These are phyloP conservation scores for Phytophthora agathidicida DNA, from an alignment of 352 stramenopile species.

Conservation along the genomic window DNA sequence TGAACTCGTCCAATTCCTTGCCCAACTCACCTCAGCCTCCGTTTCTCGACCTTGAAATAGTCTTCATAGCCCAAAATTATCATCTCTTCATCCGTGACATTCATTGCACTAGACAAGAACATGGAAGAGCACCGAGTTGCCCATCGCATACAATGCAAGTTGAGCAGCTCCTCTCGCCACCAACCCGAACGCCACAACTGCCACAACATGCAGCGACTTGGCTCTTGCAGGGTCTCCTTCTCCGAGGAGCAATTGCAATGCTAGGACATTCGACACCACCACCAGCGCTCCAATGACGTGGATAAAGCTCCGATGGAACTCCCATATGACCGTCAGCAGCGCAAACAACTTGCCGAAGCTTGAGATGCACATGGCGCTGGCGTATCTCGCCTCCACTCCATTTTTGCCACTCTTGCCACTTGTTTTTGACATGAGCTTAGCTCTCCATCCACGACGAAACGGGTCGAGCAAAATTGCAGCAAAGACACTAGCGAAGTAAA, in stretches of 20 bases:
- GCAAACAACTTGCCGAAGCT: slow-evolving; percentile 88
- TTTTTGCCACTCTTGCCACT: slow-evolving; percentile 5
- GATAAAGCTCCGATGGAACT: slow-evolving; percentile 87
- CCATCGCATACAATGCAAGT: slow-evolving; percentile 65
- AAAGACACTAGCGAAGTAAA: slow-evolving; percentile 62
- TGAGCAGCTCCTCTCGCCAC: slow-evolving; percentile 50
- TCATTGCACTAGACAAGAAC: slow-evolving; percentile 52
- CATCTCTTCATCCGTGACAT: background rate
- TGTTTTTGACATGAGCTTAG: slow-evolving; percentile 27
- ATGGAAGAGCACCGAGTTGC: slow-evolving; percentile 80
- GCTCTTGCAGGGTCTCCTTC: slow-evolving; percentile 44
- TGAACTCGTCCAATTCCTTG: background rate
- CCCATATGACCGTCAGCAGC: slow-evolving; percentile 85
- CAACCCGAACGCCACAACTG: slow-evolving; percentile 48
- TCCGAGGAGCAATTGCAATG: slow-evolving; percentile 67
- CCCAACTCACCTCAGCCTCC: background rate
- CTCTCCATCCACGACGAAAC: slow-evolving; percentile 56
- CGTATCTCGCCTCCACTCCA: slow-evolving; percentile 37
- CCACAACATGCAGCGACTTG: slow-evolving; percentile 44
- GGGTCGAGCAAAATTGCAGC: slow-evolving; percentile 56
- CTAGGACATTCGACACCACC: slow-evolving; percentile 74
- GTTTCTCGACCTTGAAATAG: slow-evolving; percentile 36
- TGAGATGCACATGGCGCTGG: slow-evolving; percentile 75
- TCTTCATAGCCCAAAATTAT: slow-evolving; percentile 21
- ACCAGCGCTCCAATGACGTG: slow-evolving; percentile 83